Evolutionary conservation across 2,329 filamentous ascomycete genomes (phyloP), one percentile per base, ranked within the genome.

Genomic region (Xylariaceae sp.): DNA sequence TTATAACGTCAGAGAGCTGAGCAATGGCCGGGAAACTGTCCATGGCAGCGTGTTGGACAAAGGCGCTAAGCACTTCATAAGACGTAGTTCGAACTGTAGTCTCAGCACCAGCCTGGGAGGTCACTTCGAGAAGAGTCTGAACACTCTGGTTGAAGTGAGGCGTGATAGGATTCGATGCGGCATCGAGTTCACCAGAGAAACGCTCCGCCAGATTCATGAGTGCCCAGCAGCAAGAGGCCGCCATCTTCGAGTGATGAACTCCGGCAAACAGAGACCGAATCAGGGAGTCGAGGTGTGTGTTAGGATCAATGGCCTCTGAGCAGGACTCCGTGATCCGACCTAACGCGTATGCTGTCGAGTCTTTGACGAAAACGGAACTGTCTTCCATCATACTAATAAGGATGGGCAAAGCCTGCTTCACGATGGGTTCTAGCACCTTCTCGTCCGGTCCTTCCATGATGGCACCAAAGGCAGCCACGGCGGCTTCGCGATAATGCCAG

Each of bases 361-460:
- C 94, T 73, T 89, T 89, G 68, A 99, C 94, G 63, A 95, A 89
- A 50, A 97, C 79, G 39, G 88, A 89, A 62, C 80, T 81, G 70
- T 99, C 94, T 55, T 94, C 86, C 89, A 97, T 97, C 83, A 86
- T 86, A 63, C 81, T 84, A 68, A 99, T 94, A 49, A 99, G 80
- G 52, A 96, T 89, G 50, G 89, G 88, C 48, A 99, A 81, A 58
- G 91, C 94, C 71, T 96, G 92, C 77, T 96, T 96, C 67, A 99
- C 89, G 54, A 99, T 87, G 54, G 92, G 91, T 66, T 95, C 90
- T 50, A 99, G 78, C 48, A 92, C 84, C 75, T 89, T 89, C 72
- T 95, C 89, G 56, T 97, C 94, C 1, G 94, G 94, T 30, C 94
- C 94, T 70, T 99, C 94, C 91, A 99, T 96, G 65, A 99, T 97